These are phyloP conservation scores for Rhodotorula sp. DNA, from an alignment of 1,284 basidiomycete species.

Conservation along the genomic window DNA sequence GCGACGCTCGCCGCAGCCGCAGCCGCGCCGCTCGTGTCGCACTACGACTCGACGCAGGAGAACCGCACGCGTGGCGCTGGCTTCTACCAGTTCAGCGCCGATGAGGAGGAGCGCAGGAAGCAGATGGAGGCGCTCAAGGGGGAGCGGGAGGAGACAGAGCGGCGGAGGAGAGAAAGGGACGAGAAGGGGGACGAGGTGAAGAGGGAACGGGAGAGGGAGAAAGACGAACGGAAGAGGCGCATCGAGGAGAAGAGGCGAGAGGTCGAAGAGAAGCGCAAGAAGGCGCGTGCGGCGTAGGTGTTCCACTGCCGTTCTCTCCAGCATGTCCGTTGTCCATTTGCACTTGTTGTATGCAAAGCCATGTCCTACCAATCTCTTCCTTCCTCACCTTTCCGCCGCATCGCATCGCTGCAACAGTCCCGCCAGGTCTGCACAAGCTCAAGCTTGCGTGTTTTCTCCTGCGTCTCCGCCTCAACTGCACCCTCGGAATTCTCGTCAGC, in stretches of 20 bases:
- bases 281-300: constrained; percentile 2
- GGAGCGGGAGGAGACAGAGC: constrained; percentile 70
- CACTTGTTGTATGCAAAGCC: constrained; percentile 11
- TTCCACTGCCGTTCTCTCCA: neutral
- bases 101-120: constrained; percentile 68
- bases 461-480: no score
- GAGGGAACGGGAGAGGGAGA: constrained; percentile 74
- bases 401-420: no score
- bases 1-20: constrained; percentile 48
- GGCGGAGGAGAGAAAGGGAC: constrained; percentile 62
- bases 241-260: constrained; percentile 80
- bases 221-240: constrained; percentile 71
- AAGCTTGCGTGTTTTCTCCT: no score
- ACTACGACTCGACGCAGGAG: constrained; percentile 81
- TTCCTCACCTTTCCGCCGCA: neutral
- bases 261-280: constrained; percentile 50
- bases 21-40: constrained; percentile 60
- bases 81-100: constrained; percentile 81
- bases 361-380: neutral
- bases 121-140: constrained; percentile 77
- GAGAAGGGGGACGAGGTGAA: constrained; percentile 61
- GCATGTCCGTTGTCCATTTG: no score
- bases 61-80: constrained; percentile 84
- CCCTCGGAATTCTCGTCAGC: no score
- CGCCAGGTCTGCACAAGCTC: no score